Conservation (phyloP, 2,329 filamentous ascomycete species). For the Cordyceps cateniannulata region DNA sequence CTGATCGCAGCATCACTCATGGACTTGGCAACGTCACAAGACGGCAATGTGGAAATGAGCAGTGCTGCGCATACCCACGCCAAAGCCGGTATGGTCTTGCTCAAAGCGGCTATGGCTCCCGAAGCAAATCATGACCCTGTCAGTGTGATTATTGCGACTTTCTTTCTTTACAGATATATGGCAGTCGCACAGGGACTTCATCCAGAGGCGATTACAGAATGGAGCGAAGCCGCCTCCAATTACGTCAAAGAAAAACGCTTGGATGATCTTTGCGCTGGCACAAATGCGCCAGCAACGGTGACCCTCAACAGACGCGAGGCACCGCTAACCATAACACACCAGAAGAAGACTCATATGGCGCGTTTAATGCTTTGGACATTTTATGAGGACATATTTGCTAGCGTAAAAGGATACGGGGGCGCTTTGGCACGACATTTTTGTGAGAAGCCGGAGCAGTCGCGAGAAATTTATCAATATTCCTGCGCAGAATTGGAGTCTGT, state of each 20-base stretch:
- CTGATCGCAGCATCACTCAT: slow-evolving; percentile 4
- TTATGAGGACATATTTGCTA: slow-evolving; percentile 5
- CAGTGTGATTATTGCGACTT: background rate
- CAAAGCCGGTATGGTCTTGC: background rate
- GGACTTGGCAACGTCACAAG: background rate
- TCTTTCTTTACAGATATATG: slow-evolving; percentile 7
- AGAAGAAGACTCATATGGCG: background rate
- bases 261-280: background rate
- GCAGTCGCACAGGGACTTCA: background rate
- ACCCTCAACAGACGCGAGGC: too few species aligned
- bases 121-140: background rate
- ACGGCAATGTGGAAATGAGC: background rate
- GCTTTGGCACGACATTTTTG: background rate
- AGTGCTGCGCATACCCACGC: slow-evolving; percentile 2
- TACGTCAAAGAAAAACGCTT: background rate
- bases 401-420: background rate
- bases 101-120: background rate
- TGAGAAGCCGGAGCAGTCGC: background rate
- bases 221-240: background rate
- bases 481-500: background rate
- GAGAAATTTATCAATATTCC: slow-evolving; percentile 4
- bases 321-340: background rate
- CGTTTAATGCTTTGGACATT: slow-evolving; percentile 6
- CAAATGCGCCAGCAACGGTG: background rate
- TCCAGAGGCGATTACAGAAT: background rate